Evolutionary conservation across 768 basidiomycete genomes (phyloP), one percentile per base, ranked within the genome.

Genomic region (Russula vinacea): DNA sequence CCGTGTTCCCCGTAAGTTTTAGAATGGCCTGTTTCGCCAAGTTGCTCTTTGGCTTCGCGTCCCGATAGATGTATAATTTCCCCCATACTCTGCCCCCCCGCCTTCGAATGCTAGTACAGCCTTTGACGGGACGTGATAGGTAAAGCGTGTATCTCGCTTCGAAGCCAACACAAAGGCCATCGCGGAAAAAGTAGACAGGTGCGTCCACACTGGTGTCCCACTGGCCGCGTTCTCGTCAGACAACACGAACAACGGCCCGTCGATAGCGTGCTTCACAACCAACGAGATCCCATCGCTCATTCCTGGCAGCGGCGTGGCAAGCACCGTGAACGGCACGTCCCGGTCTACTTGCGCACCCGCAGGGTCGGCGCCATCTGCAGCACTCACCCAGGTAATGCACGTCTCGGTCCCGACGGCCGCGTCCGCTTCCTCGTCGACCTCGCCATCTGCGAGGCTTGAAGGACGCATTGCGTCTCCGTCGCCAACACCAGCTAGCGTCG

Each of bases 81-180:
- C 89, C 29, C 88, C 87, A 32, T 85, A 82, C 62, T 83, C 82
- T 39, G 78, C 75, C 1, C 80, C 72, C 13, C 90, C 92, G 64
- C 85, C 85, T 74, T 98, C 95, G 69, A 98, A 94, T 0, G 93
- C 93, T 53, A 93, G 77, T 2, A 91, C 86, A 6, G 80, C 80
- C 49, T 78, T 73, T 1, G 75, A 74, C 0, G 81, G 74, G 39
- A 85, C 74, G 71, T 98, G 94, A 70, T 89, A 83, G 1, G 91
- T 90, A 76, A 95, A 94, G 22, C 92, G 85, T 0, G 90, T 86
- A 73, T 98, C 93, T 33, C 84, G 86, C 73, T 98, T 98, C 14
- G 92, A 93, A 10, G 93, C 93, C 56, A 99, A 79, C 45, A 99
- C 96, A 72, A 98, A 99, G 0, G 93, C 83, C 29, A 99, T 81